Evolutionary conservation across 257 asterid species (phyloP).

Genomic region (Nemophila menziesii): DNA sequence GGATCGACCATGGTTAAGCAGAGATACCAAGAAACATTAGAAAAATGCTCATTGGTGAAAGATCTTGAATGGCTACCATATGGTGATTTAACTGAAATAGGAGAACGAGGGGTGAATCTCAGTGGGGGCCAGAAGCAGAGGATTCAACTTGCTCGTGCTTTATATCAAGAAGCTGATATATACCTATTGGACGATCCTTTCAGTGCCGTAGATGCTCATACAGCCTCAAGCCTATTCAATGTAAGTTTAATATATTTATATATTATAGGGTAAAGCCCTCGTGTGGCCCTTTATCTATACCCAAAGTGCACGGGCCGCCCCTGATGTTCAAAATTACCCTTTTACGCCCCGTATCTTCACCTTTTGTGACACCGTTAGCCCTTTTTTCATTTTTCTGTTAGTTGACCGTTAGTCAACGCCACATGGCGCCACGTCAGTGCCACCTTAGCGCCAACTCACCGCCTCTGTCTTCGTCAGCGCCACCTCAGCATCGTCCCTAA

Average conservation of each 20-base stretch:
- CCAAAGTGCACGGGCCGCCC: too few species aligned
- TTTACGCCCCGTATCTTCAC: too few species aligned
- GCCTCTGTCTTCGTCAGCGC: too few species aligned
- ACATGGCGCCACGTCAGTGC: too few species aligned
- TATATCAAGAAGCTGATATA: constrained; percentile 75
- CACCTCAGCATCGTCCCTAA: too few species aligned
- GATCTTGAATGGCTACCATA: constrained; percentile 80
- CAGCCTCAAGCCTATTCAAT: constrained; percentile 74
- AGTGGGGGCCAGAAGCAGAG: constrained; percentile 98
- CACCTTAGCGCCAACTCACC: too few species aligned
- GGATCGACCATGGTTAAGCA: constrained; percentile 49
- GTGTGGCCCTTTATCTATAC: too few species aligned
- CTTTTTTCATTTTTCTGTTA: too few species aligned
- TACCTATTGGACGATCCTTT: constrained; percentile 94
- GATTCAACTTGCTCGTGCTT: constrained; percentile 94
- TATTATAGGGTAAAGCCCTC: too few species aligned
- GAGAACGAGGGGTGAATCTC: constrained; percentile 96
- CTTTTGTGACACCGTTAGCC: too few species aligned
- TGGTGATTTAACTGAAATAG: constrained; percentile 90
- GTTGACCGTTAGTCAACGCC: too few species aligned
- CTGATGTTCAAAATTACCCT: too few species aligned
- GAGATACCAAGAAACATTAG: constrained; percentile 64
- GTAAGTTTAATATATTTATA: constrained; percentile 21
- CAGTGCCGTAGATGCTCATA: constrained; percentile 96
- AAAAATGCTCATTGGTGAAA: constrained; percentile 64